Evolutionary conservation across 768 basidiomycete genomes (phyloP), one percentile per base, ranked within the genome.

Genomic region (Podaxis sp.): DNA sequence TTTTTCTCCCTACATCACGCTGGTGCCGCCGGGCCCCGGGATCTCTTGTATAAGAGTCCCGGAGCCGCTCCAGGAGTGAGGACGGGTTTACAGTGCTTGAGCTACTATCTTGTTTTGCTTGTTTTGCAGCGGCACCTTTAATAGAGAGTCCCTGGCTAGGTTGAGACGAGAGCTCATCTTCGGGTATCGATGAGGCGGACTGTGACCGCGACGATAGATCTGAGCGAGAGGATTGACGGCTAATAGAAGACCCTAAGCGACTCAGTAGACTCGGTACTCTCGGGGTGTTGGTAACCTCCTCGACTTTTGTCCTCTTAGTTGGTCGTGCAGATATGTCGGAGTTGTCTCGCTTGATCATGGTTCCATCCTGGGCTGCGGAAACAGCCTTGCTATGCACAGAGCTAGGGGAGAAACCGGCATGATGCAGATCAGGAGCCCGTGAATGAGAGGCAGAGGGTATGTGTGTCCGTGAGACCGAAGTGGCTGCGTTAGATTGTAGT

Each of bases 51-150:
- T 42, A 53, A 48, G 62, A 35, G 36, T 52, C 53, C 55, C 59
- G 64, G 10, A 65, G 62, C 14, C 64, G 62, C 42, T 61, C 64
- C 59, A 65, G 50, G 38, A 65, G 64, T 18, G 64, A 58, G 32
- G 50, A 57, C 18, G 59, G 48, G 14, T 40, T 28, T 53, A 44
- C 55, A 16, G 51, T 28, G 38, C 47, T 53, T 11, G 25, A 35
- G 40, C 28, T 25, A 16, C n/a, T 23, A 27, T 52, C 38, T 47
- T 59, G 53, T 21, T 27, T 36, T 38, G 25, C 44, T 38, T 50
- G 56, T 23, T 59, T 58, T 27, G 61, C 56, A 47, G 64, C 64
- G 21, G 65, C 65, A 40, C 65, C 65, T 57, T 65, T 65, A 54
- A 65, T 65, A 42, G 65, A 65, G 25, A 65, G 32, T 36, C 65